Percentiles rank a stretch among this genome's conserved stretches.
Conservation (phyloP, 1,284 basidiomycete species). For the Ganoderma resinaceum region DNA sequence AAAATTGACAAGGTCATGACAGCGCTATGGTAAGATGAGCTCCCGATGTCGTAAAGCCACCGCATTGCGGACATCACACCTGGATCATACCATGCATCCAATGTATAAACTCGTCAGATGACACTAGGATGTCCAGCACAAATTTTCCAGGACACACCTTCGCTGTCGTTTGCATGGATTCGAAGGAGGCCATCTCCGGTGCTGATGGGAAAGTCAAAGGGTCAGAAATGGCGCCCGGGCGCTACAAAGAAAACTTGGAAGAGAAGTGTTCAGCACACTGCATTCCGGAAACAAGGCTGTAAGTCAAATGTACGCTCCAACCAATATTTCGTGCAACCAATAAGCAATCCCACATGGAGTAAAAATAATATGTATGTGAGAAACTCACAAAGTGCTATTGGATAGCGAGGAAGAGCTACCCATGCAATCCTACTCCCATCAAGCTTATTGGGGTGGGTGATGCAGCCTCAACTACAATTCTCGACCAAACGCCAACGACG, state of each 20-base stretch:
- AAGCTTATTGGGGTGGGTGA: too few relatives aligned
- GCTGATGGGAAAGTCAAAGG: not conserved
- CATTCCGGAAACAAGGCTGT: not conserved
- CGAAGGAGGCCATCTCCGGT: not conserved
- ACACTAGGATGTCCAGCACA: not conserved
- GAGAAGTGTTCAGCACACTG: not conserved
- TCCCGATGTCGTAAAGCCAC: too few relatives aligned
- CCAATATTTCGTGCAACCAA: not conserved
- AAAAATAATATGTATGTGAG: too few relatives aligned
- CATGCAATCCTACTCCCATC: too few relatives aligned
- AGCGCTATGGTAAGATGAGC: too few relatives aligned
- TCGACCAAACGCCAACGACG: too few relatives aligned
- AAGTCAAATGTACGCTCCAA: not conserved
- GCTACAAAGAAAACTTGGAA: not conserved
- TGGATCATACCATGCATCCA: not conserved
- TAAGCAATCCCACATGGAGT: too few relatives aligned
- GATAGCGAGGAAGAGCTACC: too few relatives aligned
- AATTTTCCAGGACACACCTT: not conserved
- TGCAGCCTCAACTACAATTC: too few relatives aligned
- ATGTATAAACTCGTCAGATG: not conserved
- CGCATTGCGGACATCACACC: not conserved
- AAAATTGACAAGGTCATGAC: not conserved
- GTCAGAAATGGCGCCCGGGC: not conserved
- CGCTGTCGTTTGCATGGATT: not conserved
- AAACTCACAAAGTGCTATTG: too few relatives aligned